Evolutionary conservation across 768 basidiomycete species (phyloP), one percentile per base, ranked within the genome.

Genomic region (Boletus pseudopeckii): DNA sequence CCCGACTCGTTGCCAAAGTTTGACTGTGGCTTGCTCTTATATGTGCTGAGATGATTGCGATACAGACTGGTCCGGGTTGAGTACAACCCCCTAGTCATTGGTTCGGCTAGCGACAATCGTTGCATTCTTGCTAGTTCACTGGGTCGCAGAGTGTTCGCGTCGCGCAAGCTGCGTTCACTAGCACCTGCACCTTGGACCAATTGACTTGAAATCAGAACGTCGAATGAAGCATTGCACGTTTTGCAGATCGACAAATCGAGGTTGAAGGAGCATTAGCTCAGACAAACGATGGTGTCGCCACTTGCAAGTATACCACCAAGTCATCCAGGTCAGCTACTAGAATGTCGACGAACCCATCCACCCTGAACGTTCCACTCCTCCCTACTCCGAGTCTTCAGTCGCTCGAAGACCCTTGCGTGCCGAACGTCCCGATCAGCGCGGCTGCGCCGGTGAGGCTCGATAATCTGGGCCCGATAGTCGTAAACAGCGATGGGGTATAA

Each of bases 401-500:
- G 11, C 52, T 47, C 40, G 33, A 57, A 20, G 45, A 63, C 36
- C 36, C 50, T 20, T 33, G 37, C 3, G 51, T 54, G 28, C 41
- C 51, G 7, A 54, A 63, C 36, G 51, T 63, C 5, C 43, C 59
- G 15, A 43, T 62, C 11, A 55, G 56, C 14, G 49, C 60, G 20
- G 64, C 57, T 10, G 57, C 64, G 33, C 62, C 74, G 3, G 68
- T 84, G 46, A 81, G 76, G 64, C 67, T 86, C 7, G 83, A 86
- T 54, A 74, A 72, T 18, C 73, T 87, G 13, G 85, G 84, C 1
- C 85, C 85, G 1, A 77, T 87, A 74, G 82, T 88, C 41, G 82
- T 86, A 38, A 86, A 86, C 63, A 78, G 71, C 39, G 80, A 88
- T 70, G 85, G 84, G 48, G 83, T 85, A 64, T 2, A 52, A 78